A percentile compares a stretch with the other conserved stretches of the same genome.
Evolutionary conservation across 495 filamentous ascomycete species (phyloP).

Genomic region (Bombardia bombarda): DNA sequence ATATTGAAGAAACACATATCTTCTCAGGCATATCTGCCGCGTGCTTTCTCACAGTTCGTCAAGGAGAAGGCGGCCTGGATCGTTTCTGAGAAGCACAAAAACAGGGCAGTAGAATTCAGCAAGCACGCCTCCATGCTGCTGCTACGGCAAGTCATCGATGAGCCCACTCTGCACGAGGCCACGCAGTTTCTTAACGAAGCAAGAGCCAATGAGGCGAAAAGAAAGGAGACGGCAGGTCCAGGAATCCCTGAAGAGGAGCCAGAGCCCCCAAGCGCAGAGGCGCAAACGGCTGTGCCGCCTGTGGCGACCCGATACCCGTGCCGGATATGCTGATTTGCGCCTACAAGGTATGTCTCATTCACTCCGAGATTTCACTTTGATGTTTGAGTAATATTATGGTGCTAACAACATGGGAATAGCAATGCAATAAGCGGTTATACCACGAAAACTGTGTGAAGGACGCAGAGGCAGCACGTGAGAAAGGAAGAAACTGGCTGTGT

Average conservation of each 20-base stretch:
- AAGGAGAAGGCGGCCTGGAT: slow-evolving; percentile 38
- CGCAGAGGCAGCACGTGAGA: slow-evolving; percentile 4
- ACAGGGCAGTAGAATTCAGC: slow-evolving; percentile 35
- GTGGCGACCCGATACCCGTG: slow-evolving; percentile 31
- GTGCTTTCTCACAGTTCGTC: slow-evolving; percentile 36
- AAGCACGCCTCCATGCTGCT: slow-evolving; percentile 38
- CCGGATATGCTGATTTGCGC: slow-evolving; percentile 31
- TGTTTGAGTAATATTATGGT: background rate
- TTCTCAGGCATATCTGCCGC: slow-evolving; percentile 36
- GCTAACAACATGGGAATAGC: slow-evolving; percentile 17
- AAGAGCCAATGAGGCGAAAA: slow-evolving; percentile 5
- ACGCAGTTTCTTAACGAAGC: slow-evolving; percentile 30
- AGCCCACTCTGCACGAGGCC: slow-evolving; percentile 25
- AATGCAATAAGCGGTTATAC: slow-evolving; percentile 25
- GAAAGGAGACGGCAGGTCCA: slow-evolving; percentile 11
- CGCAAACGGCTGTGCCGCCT: slow-evolving; percentile 28
- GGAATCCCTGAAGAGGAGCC: too few relatives aligned
- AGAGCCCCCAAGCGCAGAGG: slow-evolving; percentile 19
- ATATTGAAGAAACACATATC: slow-evolving; percentile 38
- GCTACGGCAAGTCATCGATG: slow-evolving; percentile 29
- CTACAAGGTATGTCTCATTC: slow-evolving; percentile 30
- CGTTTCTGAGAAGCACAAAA: slow-evolving; percentile 20
- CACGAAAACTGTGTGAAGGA: slow-evolving; percentile 18
- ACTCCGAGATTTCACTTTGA: background rate
- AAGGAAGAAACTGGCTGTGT: slow-evolving; percentile 13